Evolutionary conservation across 345 rosid genomes (phyloP).

Genomic region (Linum usitatissimum): DNA sequence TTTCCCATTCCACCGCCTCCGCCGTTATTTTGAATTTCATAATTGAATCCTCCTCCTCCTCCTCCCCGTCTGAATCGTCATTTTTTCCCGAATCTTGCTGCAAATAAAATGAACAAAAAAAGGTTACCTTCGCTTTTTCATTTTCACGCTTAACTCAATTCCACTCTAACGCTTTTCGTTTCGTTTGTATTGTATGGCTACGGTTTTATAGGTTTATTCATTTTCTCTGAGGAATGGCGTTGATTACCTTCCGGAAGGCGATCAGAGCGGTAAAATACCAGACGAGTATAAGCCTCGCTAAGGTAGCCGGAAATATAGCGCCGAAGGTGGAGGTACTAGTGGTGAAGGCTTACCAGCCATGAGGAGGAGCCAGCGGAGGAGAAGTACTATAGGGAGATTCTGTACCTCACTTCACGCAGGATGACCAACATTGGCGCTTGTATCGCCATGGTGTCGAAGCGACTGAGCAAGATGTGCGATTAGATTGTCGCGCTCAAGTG

Average conservation of each 20-base stretch:
- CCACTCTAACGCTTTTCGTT: too few relatives aligned
- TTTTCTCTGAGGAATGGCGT: slow-evolving; percentile 12
- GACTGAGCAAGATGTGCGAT: slow-evolving; percentile 27
- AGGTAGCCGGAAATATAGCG: slow-evolving; percentile 14
- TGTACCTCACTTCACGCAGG: slow-evolving; percentile 12
- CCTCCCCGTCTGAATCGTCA: too few relatives aligned
- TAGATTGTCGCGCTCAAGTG: slow-evolving; percentile 88
- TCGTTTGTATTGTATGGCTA: too few relatives aligned
- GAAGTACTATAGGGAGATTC: slow-evolving; percentile 18
- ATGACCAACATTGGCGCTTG: slow-evolving; percentile 15
- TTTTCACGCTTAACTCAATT: too few relatives aligned
- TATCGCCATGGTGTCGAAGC: slow-evolving; percentile 13
- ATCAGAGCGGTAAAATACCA: slow-evolving; percentile 22
- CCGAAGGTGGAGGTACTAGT: slow-evolving; percentile 18
- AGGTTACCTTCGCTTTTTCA: too few relatives aligned
- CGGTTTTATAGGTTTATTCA: too few relatives aligned
- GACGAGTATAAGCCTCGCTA: slow-evolving; percentile 19
- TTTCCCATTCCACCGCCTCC: too few relatives aligned
- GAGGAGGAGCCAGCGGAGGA: slow-evolving; percentile 17
- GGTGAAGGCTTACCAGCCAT: slow-evolving; percentile 20
- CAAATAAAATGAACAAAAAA: too few relatives aligned
- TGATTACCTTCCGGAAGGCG: slow-evolving; percentile 14
- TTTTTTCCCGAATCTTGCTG: too few relatives aligned
- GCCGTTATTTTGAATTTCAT: too few relatives aligned
- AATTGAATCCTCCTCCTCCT: too few relatives aligned